Conservation (phyloP, 305 asterid genomes). For the Caryopteris hybrid region DNA sequence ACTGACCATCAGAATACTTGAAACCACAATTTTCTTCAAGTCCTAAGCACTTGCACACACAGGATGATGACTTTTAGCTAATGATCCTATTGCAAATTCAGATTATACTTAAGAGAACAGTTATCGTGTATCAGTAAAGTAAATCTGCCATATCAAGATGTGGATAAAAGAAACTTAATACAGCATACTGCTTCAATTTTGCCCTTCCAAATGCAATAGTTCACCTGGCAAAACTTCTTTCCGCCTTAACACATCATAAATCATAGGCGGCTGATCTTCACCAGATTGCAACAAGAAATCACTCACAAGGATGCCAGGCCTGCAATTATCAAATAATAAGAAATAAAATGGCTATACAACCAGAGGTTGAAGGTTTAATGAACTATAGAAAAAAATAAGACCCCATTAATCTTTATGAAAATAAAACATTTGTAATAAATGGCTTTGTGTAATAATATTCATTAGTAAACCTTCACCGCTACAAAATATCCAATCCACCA, state of each 20-base stretch:
- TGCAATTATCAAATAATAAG: conserved; percentile 37
- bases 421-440: neutral
- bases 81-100: conserved; percentile 12
- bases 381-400: neutral
- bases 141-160: conserved; percentile 15
- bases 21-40: neutral
- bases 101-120: neutral
- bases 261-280: conserved; percentile 45
- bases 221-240: conserved; percentile 55
- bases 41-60: neutral
- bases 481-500: neutral
- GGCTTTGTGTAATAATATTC: neutral
- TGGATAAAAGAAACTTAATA: conserved; percentile 2
- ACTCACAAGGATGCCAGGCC: conserved; percentile 79
- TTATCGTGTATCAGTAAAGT: neutral
- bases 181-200: neutral
- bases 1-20: neutral
- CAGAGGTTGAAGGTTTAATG: neutral
- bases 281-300: conserved; percentile 68
- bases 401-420: neutral
- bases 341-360: neutral
- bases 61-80: neutral
- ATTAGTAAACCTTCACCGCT: neutral
- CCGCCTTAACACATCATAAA: conserved; percentile 44
- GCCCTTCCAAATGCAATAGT: neutral